phyloP scores from a whole-genome alignment of 257 asterid species.

The Handroanthus guayacan region DNA sequence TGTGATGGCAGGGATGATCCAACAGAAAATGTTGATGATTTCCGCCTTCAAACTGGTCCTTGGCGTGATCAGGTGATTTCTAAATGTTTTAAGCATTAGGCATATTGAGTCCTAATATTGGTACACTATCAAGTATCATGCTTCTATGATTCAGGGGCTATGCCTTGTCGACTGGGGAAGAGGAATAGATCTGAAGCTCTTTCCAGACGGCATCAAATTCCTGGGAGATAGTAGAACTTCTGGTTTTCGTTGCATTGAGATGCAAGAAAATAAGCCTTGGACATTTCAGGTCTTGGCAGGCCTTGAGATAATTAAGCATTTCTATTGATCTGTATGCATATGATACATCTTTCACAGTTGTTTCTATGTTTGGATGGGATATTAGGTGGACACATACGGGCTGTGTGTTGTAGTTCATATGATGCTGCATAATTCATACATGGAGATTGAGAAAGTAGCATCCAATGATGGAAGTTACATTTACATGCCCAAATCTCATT shows the following conservation, averaged over 20 bases:
- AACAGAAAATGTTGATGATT: conserved; percentile 55
- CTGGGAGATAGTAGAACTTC: conserved; percentile 91
- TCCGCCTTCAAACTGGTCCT: conserved; percentile 62
- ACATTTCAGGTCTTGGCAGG: conserved; percentile 66
- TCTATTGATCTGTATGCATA: background rate
- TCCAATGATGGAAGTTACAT: conserved; percentile 55
- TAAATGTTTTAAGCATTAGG: conserved; percentile 5
- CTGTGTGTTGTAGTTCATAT: conserved; percentile 80
- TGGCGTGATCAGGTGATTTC: conserved; percentile 88
- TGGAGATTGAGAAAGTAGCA: conserved; percentile 75
- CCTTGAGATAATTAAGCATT: conserved; percentile 13
- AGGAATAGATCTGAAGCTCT: conserved; percentile 83
- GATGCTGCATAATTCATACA: conserved; percentile 87
- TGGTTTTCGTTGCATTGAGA: conserved; percentile 92
- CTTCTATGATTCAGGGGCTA: conserved; percentile 70
- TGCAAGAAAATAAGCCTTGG: conserved; percentile 96
- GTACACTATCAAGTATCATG: conserved; percentile 23
- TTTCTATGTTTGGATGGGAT: conserved; percentile 17
- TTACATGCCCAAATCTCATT: conserved; percentile 77
- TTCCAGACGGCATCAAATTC: conserved; percentile 68
- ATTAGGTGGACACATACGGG: conserved; percentile 85
- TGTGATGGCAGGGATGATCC: conserved; percentile 65
- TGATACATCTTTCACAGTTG: background rate
- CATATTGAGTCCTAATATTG: conserved; percentile 10
- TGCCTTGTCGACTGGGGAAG: conserved; percentile 99